Evolutionary conservation across 768 basidiomycete genomes (phyloP).

Genomic region (Suillus luteus): DNA sequence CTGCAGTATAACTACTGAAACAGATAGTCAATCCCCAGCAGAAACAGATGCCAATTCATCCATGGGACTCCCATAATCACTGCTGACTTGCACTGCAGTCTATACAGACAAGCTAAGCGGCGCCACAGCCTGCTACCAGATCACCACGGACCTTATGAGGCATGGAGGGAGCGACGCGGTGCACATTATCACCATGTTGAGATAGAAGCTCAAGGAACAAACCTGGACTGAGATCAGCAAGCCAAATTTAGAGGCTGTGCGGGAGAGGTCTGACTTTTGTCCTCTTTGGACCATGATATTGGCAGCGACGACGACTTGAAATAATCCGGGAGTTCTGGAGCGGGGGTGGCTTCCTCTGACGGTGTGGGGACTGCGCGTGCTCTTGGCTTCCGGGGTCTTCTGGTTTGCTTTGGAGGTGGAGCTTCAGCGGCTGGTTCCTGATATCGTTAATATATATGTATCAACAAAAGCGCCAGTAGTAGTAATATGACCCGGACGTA

Average conservation of each 20-base stretch:
- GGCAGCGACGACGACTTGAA: slow-evolving; percentile 34
- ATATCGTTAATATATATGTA: not conserved
- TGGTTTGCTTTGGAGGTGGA: slow-evolving; percentile 35
- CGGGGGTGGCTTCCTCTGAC: slow-evolving; percentile 27
- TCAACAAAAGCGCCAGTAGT: not conserved
- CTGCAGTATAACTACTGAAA: not conserved
- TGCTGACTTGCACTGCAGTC: slow-evolving; percentile 58
- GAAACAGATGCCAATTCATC: slow-evolving; percentile 7
- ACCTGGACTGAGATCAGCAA: slow-evolving; percentile 27
- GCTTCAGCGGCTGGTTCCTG: slow-evolving; percentile 30
- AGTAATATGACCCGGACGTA: not conserved
- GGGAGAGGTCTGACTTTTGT: slow-evolving; percentile 52
- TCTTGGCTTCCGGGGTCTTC: slow-evolving; percentile 34
- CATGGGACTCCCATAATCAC: slow-evolving; percentile 44
- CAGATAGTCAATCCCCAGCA: not conserved
- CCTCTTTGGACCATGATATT: slow-evolving; percentile 64
- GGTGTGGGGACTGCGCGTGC: slow-evolving; percentile 26
- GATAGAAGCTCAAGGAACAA: slow-evolving; percentile 57
- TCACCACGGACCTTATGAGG: slow-evolving; percentile 52
- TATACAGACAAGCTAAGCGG: slow-evolving; percentile 24
- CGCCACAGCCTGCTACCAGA: slow-evolving; percentile 11
- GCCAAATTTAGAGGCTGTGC: slow-evolving; percentile 12
- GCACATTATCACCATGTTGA: slow-evolving; percentile 67
- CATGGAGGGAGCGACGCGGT: slow-evolving; percentile 68
- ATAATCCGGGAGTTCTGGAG: slow-evolving; percentile 23